A percentile compares a stretch with the other conserved stretches of the same genome.
These are phyloP conservation scores for Pseudogymnoascus sp. DNA, from an alignment of 2,329 filamentous ascomycete genomes.

Conservation along the genomic window DNA sequence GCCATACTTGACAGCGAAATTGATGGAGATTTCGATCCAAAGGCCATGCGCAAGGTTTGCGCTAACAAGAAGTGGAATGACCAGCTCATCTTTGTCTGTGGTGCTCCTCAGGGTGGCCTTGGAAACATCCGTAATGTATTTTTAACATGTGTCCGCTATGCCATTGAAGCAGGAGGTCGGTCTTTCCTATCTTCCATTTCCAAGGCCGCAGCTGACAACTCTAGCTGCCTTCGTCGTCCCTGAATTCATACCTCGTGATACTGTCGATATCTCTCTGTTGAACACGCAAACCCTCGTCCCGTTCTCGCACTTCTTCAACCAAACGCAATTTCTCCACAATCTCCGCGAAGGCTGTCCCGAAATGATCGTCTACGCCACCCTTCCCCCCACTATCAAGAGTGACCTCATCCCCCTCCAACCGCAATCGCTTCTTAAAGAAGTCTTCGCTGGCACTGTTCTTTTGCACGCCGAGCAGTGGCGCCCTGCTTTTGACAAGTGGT, in stretches of 20 bases:
- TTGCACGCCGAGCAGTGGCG: slow-evolving; percentile 22
- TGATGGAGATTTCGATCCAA: slow-evolving; percentile 18
- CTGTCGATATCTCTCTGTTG: slow-evolving; percentile 8
- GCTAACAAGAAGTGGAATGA: slow-evolving; percentile 33
- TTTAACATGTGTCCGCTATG: slow-evolving; percentile 38
- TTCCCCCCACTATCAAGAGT: slow-evolving; percentile 1
- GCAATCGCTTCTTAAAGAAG: slow-evolving; percentile 17
- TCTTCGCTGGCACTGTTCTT: slow-evolving; percentile 20
- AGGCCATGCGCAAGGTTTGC: slow-evolving; percentile 24
- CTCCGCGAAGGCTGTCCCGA: slow-evolving; percentile 2
- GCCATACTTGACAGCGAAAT: slow-evolving; percentile 14
- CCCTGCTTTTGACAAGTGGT: slow-evolving; percentile 21
- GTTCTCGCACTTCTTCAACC: slow-evolving; percentile 22
- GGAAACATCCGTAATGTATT: slow-evolving; percentile 37
- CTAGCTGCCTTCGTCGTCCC: slow-evolving; percentile 28
- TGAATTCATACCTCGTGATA: slow-evolving; percentile 14
- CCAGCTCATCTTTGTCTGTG: slow-evolving; percentile 36
- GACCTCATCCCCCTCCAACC: slow-evolving; percentile 9
- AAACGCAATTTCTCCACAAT: slow-evolving; percentile 15
- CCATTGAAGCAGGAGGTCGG: slow-evolving; percentile 40
- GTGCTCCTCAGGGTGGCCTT: slow-evolving; percentile 34
- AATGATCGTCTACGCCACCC: slow-evolving; percentile 12
- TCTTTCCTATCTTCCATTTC: slow-evolving; percentile 17
- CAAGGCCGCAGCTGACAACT: neutral
- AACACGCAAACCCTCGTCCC: slow-evolving; percentile 10